A percentile compares a stretch with the other conserved stretches of the same genome.
Evolutionary conservation across 805 yeast genomes (phyloP).

Genomic region (Ogataea nakhonphanomensis): DNA sequence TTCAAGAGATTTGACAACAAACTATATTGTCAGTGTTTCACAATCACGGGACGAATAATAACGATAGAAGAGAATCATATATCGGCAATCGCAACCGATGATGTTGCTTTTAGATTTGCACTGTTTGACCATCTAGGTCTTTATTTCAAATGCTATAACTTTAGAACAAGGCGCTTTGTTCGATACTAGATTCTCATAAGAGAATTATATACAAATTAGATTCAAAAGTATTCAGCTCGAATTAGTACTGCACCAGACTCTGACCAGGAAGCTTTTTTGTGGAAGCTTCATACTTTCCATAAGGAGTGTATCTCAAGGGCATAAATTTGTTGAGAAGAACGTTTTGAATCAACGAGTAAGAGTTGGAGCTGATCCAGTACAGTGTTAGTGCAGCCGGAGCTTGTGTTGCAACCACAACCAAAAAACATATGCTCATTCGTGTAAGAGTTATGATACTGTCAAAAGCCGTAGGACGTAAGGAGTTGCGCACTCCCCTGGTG

Average conservation of each 20-base stretch:
- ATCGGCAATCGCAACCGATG: not conserved
- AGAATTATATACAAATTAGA: not conserved
- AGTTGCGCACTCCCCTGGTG: conserved; percentile 37
- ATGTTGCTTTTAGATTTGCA: conserved; percentile 5
- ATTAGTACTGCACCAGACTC: conserved; percentile 1
- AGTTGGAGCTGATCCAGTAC: conserved; percentile 90
- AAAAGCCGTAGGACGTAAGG: conserved; percentile 52
- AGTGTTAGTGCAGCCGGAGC: conserved; percentile 79
- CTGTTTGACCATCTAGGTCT: conserved; percentile 17
- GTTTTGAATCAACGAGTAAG: conserved; percentile 75
- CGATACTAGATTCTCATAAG: not conserved
- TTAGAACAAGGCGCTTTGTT: conserved; percentile 6
- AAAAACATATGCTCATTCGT: conserved; percentile 68
- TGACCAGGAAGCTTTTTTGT: conserved; percentile 1
- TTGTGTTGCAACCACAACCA: conserved; percentile 82
- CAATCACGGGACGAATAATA: not conserved
- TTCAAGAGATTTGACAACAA: conserved; percentile 2
- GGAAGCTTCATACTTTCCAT: conserved; percentile 23
- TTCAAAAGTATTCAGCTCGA: not conserved
- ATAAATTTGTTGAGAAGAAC: conserved; percentile 59
- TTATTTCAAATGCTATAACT: conserved; percentile 12
- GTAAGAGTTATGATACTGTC: conserved; percentile 68
- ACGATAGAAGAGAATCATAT: conserved; percentile 1
- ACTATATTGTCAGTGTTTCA: not conserved
- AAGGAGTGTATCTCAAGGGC: conserved; percentile 56